Base-by-base conservation (phyloP, 768 basidiomycete species). In the Rhizopogon vulgaris region DNA sequence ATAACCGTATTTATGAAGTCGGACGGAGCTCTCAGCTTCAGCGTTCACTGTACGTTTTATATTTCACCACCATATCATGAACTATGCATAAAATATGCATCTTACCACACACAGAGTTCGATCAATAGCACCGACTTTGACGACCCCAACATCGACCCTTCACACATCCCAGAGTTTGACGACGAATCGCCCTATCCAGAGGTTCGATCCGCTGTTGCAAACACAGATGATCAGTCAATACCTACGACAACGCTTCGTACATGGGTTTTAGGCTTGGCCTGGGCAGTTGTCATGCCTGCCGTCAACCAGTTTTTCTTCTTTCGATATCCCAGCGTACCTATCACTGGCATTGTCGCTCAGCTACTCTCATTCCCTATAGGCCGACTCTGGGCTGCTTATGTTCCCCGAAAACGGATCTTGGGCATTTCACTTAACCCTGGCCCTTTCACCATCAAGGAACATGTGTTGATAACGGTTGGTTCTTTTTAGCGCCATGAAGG, bases 261-360 rank as follows among this genome's bases (percentile, higher is more conserved):
- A 3, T 88, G 85, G 85, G 67, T 77, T 6, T 73, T 94, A 41
- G 93, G 94, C 45, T 51, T 92, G 14, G 55, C 78, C 32, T 88
- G 80, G 77, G 78, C 87, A 4, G 77, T 88, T 34, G 56, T 89
- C 60, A 74, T 83, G 49, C 73, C 83, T 4, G 83, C 80, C 24
- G 65, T 84, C 47, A 87, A 90, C 60, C 87, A 86, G 55, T 85
- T 87, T 70, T 84, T 87, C 69, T 84, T 79, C 74, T 87, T 88
- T 69, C 83, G 85, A 14, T 85, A 80, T 60, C 87, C 88, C 3
- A 76, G 77, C 30, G 81, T 89, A 11, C 70, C 72, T 22, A 75
- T 90, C 54, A 75, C 74, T n/a, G 72, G 73, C 64, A 73, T 87
- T 39, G 83, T 87, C 5, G 87, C 85, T 1, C 86, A 87, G 63